A percentile compares a stretch with the other conserved stretches of the same genome.
phyloP scores from a whole-genome alignment of 768 basidiomycete genomes.

The Tulasnella sp. region DNA sequence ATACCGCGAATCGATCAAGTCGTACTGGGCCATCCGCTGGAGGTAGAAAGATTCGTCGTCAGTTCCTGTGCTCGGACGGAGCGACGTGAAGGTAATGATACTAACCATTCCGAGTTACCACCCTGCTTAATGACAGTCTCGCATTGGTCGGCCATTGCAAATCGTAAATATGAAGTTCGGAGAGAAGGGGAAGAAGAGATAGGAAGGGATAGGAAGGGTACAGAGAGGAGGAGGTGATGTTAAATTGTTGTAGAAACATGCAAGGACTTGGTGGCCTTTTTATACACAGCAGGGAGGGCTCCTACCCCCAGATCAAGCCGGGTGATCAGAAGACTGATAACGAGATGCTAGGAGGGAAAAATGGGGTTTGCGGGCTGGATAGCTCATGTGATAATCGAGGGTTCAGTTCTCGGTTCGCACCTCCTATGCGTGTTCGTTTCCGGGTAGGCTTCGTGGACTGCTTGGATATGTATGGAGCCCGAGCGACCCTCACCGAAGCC shows the following conservation, averaged over 20 bases:
- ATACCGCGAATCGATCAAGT: not conserved
- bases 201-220: not conserved
- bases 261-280: not conserved
- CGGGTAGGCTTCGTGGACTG: not conserved
- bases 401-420: not conserved
- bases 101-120: not conserved
- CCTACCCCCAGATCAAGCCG: not conserved
- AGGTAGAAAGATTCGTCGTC: not conserved
- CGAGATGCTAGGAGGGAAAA: not conserved
- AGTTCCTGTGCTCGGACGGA: not conserved
- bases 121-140: not conserved
- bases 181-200: not conserved
- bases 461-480: not conserved
- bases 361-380: not conserved
- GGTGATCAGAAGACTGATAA: constrained; percentile 2
- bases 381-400: constrained; percentile 1
- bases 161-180: not conserved
- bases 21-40: not conserved
- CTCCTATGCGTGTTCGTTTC: constrained; percentile 2
- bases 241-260: not conserved
- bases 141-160: not conserved
- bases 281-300: not conserved
- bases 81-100: not conserved
- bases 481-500: not conserved
- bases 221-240: not conserved